Percentiles rank a stretch among this genome's conserved stretches.
Evolutionary conservation across 2,329 filamentous ascomycete species (phyloP).

Genomic region (Orbilia ellipsospora): DNA sequence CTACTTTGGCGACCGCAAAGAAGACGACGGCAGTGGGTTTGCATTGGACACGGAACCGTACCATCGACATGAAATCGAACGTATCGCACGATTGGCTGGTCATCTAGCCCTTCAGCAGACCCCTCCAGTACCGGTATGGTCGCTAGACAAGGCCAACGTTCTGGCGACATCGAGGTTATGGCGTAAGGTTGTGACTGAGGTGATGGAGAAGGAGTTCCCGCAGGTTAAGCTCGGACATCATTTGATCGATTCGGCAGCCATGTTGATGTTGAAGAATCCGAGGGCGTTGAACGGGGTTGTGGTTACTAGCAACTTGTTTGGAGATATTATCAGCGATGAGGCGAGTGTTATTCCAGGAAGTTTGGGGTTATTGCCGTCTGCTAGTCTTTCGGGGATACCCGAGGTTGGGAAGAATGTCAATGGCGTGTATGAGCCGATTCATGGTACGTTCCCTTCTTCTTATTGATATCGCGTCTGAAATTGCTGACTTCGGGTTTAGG

Average conservation of each 20-base stretch:
- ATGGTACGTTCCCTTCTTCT: conserved; percentile 70
- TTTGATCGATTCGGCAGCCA: conserved; percentile 94
- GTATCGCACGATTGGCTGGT: conserved; percentile 83
- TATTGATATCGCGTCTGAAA: background rate
- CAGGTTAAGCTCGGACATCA: conserved; percentile 86
- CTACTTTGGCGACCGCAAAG: conserved; percentile 91
- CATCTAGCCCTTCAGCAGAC: conserved; percentile 80
- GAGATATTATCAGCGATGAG: conserved; percentile 96
- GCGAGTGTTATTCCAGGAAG: conserved; percentile 92
- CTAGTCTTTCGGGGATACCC: conserved; percentile 85
- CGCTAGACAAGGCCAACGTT: conserved; percentile 95
- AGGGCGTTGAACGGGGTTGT: conserved; percentile 87
- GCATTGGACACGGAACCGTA: conserved; percentile 91
- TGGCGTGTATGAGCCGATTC: conserved; percentile 97
- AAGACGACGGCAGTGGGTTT: conserved; percentile 73
- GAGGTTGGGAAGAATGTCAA: conserved; percentile 86
- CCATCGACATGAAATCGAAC: conserved; percentile 84
- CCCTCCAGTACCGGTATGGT: conserved; percentile 82
- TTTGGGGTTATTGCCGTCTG: conserved; percentile 87
- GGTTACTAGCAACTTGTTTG: conserved; percentile 92
- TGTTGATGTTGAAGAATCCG: conserved; percentile 97
- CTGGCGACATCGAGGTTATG: conserved; percentile 89
- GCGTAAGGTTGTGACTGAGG: conserved; percentile 85
- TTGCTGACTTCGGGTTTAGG: conserved; percentile 19
- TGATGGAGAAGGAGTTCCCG: conserved; percentile 89